Evolutionary conservation across 192 early-diverging fungal genomes (phyloP).

Genomic region (Entomortierella lignicola): DNA sequence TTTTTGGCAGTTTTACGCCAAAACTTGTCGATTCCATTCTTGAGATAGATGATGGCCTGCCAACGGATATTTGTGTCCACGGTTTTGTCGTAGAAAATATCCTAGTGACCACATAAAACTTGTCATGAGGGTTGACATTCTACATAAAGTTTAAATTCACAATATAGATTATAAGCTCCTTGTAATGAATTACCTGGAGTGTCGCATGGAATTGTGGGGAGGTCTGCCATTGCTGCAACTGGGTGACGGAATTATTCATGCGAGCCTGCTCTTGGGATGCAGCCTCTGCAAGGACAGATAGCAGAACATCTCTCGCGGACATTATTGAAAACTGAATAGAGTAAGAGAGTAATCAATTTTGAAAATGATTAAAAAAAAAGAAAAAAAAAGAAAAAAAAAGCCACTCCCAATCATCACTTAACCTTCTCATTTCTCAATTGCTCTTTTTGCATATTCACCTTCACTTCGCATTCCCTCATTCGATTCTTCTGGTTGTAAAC

Average conservation of each 20-base stretch:
- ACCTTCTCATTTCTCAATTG: not conserved
- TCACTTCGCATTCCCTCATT: not conserved
- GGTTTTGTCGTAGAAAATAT: constrained; percentile 78
- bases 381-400: not conserved
- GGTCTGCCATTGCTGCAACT: constrained; percentile 79
- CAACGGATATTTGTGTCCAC: constrained; percentile 75
- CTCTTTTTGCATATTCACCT: not conserved
- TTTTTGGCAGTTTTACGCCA: constrained; percentile 84
- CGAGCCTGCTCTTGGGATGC: constrained; percentile 74
- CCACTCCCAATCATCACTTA: constrained; percentile 1
- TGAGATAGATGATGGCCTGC: constrained; percentile 83
- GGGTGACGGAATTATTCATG: constrained; percentile 72
- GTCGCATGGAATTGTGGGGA: constrained; percentile 76
- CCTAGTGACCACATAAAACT: constrained; percentile 51
- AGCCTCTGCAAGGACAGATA: constrained; percentile 68
- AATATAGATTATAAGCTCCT: too few relatives aligned
- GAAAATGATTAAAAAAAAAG: not conserved
- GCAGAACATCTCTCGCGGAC: constrained; percentile 59
- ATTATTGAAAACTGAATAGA: constrained; percentile 10
- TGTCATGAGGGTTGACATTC: constrained; percentile 7
- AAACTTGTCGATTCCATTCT: constrained; percentile 92
- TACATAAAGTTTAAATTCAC: not conserved
- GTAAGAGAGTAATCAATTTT: too few relatives aligned
- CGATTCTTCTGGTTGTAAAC: too few relatives aligned
- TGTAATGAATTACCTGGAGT: constrained; percentile 62